A percentile compares a stretch with the other conserved stretches of the same genome.
These are phyloP conservation scores for Morella rubra DNA, from an alignment of 306 rosid genomes.

Conservation along the genomic window DNA sequence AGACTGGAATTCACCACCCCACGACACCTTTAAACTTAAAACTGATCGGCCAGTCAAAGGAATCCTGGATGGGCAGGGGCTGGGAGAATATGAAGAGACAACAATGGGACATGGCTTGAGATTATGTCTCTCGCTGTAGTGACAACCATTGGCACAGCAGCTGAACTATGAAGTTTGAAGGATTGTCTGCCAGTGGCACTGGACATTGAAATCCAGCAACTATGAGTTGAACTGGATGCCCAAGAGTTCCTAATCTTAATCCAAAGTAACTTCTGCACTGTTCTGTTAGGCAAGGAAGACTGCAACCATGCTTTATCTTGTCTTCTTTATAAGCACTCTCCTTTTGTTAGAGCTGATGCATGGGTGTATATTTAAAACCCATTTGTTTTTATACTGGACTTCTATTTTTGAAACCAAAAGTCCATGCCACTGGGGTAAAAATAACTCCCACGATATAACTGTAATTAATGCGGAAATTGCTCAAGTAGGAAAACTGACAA, in stretches of 20 bases:
- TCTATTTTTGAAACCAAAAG: no score
- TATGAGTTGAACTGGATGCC: constrained; percentile 4
- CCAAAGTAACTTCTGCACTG: not conserved
- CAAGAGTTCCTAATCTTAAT: not conserved
- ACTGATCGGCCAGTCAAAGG: not conserved
- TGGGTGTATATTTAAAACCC: not conserved
- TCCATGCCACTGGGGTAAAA: not conserved
- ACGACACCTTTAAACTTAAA: not conserved
- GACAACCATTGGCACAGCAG: not conserved
- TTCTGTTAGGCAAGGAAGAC: not conserved
- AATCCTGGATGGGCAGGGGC: not conserved
- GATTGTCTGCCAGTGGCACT: not conserved
- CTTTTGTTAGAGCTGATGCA: not conserved
- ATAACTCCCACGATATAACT: no score
- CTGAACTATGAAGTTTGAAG: not conserved
- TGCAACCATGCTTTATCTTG: not conserved
- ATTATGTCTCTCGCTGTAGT: not conserved
- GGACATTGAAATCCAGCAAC: not conserved
- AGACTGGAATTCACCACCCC: not conserved
- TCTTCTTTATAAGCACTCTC: not conserved
- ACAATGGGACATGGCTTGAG: not conserved
- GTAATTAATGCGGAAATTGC: no score
- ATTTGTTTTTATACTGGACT: not conserved
- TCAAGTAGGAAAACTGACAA: not conserved
- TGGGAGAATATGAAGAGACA: not conserved